Base-by-base conservation (phyloP, 169 alveolate genomes). In the Cryptosporidium muris region DNA sequence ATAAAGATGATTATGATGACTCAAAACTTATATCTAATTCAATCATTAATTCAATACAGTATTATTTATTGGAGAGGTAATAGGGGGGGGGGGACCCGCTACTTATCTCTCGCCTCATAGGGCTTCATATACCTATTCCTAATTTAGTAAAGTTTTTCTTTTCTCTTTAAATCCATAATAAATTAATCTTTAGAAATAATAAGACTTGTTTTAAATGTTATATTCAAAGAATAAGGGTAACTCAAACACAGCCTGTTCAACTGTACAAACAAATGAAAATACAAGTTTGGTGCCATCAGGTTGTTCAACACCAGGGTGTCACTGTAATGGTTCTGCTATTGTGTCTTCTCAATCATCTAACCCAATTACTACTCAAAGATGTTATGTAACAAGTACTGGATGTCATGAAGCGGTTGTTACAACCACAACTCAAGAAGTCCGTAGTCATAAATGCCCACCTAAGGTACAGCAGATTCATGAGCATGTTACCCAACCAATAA, bases 381-480 rank as follows among this genome's bases (percentile, higher is more conserved):
- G 85, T 8, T 74, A 74, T 42, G 42, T 74, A 6, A 74, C 85
- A 25, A 40, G 60, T 11, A 58, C 85, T 6, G 85, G 85, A 25
- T 74, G 85, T 38, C 85, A 74, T 34, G 85, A 74, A 43, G 85
- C 85, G 0, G 49, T 74, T 16, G 74, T 74, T 11, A 74, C 85
- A 5, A 74, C 85, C 1, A 74, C 85, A 25, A 74, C 85, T 4
- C 85, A 74, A 58, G 85, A 74, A 74, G 74, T 74, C 12, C 54
- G 51, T 43, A 74, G 85, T 45, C 85, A 74, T 54, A 74, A 74
- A 60, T 74, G 85, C 34, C 85, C 85, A 43, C 85, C 85, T 0
- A 74, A 74, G 34, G 51, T 74, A 45, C 85, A 58, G 12, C 54
- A 74, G 85, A 47, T 74, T 25, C 85, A 74, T 47, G 85, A 74